A percentile compares a stretch with the other conserved stretches of the same genome.
Conservation (phyloP, 331 rosid species). For the Prunus yedoensis region DNA sequence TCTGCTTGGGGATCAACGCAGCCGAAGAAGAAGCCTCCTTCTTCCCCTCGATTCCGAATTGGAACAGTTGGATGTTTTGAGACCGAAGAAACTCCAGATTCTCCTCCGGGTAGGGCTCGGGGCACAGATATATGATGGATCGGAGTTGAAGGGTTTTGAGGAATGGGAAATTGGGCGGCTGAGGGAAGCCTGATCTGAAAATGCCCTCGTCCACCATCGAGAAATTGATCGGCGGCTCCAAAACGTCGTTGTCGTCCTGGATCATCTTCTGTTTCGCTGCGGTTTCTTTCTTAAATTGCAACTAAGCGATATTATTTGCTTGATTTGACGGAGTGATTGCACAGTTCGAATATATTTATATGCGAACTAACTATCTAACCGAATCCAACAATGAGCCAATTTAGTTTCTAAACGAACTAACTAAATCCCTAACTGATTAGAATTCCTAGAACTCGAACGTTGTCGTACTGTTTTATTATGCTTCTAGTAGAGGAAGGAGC, state of each 20-base stretch:
- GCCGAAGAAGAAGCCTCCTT: background rate
- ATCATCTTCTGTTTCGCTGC: background rate
- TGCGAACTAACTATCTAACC: background rate
- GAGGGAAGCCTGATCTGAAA: constrained; percentile 7
- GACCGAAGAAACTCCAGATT: constrained; percentile 16
- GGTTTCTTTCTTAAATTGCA: background rate
- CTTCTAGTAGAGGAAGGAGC: no score
- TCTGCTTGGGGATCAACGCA: background rate
- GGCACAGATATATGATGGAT: background rate
- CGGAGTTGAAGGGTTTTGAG: constrained; percentile 2
- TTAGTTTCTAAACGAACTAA: background rate
- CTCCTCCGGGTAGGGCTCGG: constrained; percentile 5
- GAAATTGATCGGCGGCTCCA: constrained; percentile 14
- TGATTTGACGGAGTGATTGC: background rate
- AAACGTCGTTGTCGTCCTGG: background rate
- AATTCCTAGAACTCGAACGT: background rate
- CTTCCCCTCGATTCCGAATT: constrained; percentile 13
- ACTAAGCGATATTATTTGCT: background rate
- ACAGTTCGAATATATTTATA: background rate
- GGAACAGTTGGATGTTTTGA: background rate
- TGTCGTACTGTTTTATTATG: background rate
- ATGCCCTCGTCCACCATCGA: constrained; percentile 5
- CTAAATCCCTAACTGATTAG: background rate
- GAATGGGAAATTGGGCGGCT: background rate
- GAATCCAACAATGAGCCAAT: background rate